Evolutionary conservation across 257 asterid genomes (phyloP).

Genomic region (Galeopsis tetrahit): DNA sequence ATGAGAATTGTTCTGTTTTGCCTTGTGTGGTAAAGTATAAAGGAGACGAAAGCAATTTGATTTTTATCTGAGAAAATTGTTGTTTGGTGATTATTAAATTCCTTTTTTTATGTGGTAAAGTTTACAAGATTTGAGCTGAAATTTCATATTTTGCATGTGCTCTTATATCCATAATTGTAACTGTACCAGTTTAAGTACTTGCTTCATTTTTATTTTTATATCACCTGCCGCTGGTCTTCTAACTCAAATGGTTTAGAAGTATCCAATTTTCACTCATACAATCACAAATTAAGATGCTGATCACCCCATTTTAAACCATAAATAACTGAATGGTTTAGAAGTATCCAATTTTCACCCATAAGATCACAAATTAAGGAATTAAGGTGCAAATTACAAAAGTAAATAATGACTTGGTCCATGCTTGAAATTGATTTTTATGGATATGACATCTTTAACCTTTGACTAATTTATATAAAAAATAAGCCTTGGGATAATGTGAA

Average conservation of each 20-base stretch:
- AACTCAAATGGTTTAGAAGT: conserved; percentile 40
- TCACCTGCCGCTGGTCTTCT: conserved; percentile 81
- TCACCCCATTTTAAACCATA: no score
- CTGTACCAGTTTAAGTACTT: background rate
- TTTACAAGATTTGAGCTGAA: background rate
- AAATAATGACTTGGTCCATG: no score
- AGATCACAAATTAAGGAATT: no score
- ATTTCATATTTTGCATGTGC: conserved; percentile 23
- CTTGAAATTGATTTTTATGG: no score
- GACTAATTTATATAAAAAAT: no score
- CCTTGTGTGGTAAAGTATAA: background rate
- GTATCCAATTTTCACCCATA: no score
- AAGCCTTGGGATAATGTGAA: no score
- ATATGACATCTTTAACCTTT: no score
- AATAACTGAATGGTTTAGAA: no score
- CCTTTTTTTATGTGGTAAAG: background rate
- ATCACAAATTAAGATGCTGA: no score
- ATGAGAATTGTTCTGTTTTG: background rate
- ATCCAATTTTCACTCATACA: no score
- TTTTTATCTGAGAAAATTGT: background rate
- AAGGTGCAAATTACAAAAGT: no score
- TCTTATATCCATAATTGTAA: conserved; percentile 17
- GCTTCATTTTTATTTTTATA: background rate
- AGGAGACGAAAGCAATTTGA: conserved; percentile 15
- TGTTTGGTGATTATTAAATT: background rate